Percentiles rank a stretch among this genome's conserved stretches.
phyloP scores from a whole-genome alignment of 164 flowering plant species.

The Stephania yunnanensis region DNA sequence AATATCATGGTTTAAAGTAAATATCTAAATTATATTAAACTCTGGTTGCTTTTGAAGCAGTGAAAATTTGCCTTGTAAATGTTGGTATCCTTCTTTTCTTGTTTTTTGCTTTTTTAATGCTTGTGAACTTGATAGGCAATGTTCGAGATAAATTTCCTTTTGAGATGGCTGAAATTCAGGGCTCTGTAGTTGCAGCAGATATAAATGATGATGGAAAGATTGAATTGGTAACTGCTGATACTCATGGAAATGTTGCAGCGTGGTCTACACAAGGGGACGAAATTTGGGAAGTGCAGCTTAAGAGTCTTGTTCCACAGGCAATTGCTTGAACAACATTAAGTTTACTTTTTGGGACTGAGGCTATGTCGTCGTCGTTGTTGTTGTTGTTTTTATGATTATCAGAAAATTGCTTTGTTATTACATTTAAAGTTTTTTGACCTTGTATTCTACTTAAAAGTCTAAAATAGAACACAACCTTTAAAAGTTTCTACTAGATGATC shows the following conservation, averaged over 20 bases:
- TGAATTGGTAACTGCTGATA: slow-evolving; percentile 85
- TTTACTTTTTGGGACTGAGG: not conserved
- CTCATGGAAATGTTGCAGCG: slow-evolving; percentile 96
- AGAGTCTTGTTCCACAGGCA: slow-evolving; percentile 95
- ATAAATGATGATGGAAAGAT: slow-evolving; percentile 98
- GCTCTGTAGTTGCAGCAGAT: slow-evolving; percentile 84
- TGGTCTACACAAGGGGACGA: slow-evolving; percentile 88
- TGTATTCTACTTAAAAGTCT: too few relatives aligned
- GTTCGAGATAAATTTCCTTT: slow-evolving; percentile 90
- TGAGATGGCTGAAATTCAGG: slow-evolving; percentile 99
- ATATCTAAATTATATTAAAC: too few relatives aligned
- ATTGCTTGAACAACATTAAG: slow-evolving; percentile 6
- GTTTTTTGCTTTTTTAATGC: not conserved
- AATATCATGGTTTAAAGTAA: too few relatives aligned
- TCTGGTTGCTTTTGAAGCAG: too few relatives aligned
- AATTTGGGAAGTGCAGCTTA: slow-evolving; percentile 87
- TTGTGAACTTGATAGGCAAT: slow-evolving; percentile 45
- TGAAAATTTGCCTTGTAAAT: not conserved
- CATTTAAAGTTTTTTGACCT: not conserved
- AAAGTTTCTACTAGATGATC: too few relatives aligned
- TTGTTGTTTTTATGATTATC: not conserved
- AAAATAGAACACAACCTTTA: too few relatives aligned
- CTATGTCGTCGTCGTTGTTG: too few relatives aligned
- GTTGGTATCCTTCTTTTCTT: too few relatives aligned
- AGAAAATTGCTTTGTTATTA: not conserved